phyloP scores from a whole-genome alignment of 2,329 filamentous ascomycete genomes.

The Verticillium isaacii region DNA sequence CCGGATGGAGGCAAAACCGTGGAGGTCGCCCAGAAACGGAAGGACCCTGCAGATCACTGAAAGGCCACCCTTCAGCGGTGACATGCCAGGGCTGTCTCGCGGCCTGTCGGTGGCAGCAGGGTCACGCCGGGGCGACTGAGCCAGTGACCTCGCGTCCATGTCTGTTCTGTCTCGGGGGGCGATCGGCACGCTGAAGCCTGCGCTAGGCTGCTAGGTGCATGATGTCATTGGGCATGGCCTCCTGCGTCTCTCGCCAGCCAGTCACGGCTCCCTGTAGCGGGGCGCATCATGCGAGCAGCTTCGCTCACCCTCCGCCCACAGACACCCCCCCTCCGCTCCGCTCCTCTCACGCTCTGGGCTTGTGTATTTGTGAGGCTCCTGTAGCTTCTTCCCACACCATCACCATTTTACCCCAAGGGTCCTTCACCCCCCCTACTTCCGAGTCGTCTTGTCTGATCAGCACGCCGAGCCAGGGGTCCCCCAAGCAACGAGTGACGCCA shows the following conservation, averaged over 20 bases:
- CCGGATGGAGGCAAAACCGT: not conserved
- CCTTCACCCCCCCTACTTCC: not conserved
- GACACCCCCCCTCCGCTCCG: not conserved
- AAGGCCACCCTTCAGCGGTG: not conserved
- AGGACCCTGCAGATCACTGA: slow-evolving; percentile 15
- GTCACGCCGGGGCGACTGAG: not conserved
- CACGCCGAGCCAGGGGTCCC: not conserved
- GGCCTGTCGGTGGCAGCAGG: not conserved
- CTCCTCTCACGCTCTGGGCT: too few relatives aligned
- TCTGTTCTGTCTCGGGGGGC: not conserved
- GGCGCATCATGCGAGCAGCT: not conserved
- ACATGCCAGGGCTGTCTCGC: not conserved
- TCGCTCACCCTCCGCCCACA: not conserved
- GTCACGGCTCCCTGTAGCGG: not conserved
- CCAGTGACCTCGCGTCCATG: not conserved
- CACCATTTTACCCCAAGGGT: not conserved
- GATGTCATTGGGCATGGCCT: not conserved
- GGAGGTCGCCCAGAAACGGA: slow-evolving; percentile 5
- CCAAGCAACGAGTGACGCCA: not conserved
- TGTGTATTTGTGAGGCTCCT: too few relatives aligned
- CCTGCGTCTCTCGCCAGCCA: not conserved
- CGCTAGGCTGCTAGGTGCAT: not conserved
- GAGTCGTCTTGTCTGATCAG: not conserved
- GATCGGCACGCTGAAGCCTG: not conserved
- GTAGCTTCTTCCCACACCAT: too few relatives aligned